phyloP scores from a whole-genome alignment of 1,139 yeast species.

The Candida neerlandica region DNA sequence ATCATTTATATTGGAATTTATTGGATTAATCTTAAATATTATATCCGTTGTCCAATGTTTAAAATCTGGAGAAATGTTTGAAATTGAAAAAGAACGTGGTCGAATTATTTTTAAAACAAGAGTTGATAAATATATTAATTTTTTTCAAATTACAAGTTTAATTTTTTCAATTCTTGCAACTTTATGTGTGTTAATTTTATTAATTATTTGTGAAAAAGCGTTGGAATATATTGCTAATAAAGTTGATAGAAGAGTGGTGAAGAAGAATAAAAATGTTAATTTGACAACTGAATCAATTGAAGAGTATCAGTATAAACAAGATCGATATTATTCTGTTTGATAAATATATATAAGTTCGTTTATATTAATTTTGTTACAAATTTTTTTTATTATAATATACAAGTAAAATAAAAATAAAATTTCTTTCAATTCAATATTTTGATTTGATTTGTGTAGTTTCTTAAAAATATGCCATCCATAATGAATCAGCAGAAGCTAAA shows the following conservation, averaged over 20 bases:
- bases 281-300: constrained; percentile 13
- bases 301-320: constrained; percentile 8
- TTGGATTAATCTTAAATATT: constrained; percentile 24
- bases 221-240: constrained; percentile 21
- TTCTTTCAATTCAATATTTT: neutral
- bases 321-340: constrained; percentile 12
- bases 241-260: constrained; percentile 22
- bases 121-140: constrained; percentile 27
- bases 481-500: constrained; percentile 87
- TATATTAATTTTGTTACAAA: neutral
- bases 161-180: constrained; percentile 19
- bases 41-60: constrained; percentile 24
- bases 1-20: constrained; percentile 22
- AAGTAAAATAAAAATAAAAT: neutral
- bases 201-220: constrained; percentile 18
- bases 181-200: constrained; percentile 11
- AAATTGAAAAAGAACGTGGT: constrained; percentile 22
- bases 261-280: constrained; percentile 5
- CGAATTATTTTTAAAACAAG: constrained; percentile 21
- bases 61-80: constrained; percentile 27
- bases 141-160: constrained; percentile 18
- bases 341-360: neutral
- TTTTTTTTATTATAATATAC: neutral
- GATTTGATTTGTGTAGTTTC: neutral
- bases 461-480: constrained; percentile 96